Evolutionary conservation across 768 basidiomycete genomes (phyloP), one percentile per base, ranked within the genome.

Genomic region (Boletus reticulatus): DNA sequence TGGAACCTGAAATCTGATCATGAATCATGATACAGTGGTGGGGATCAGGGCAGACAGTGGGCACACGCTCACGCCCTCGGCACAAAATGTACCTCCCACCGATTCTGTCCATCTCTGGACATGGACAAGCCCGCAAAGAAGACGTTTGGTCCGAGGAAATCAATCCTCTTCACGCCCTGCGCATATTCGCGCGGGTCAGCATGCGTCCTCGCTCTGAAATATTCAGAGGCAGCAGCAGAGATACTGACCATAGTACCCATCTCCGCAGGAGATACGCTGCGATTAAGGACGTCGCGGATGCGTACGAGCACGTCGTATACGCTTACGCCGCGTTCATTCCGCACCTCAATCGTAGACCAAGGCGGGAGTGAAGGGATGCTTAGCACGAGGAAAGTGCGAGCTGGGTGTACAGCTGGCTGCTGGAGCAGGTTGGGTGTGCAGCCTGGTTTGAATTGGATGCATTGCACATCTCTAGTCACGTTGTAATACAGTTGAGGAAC

Each of bases 141-240:
- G 38, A 65, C 55, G 20, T 65, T 63, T 2, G 58, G 63, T 32
- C 73, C 72, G 56, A 76, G 65, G 60, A 74, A 73, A 58, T 76
- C 75, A 27, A 76, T 65, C 62, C 73, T 59, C 66, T 74, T 76
- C 27, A 76, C 55, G 9, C 75, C 75, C 63, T 76, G 75, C 59
- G 56, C 60, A 64, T 60, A 68, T 65, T 76, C 73, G 62, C 67
- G 61, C 63, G 63, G 69, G 56, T 71, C 71, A 62, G 67, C 50
- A 50, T 27, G 41, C 12, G 67, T 62, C 58, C 69, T 53, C 43
- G 58, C 63, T 60, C 69, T 59, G 56, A 69, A 72, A 41, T 60
- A 71, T 20, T 69, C 66, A 55, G 66, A 61, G 58, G 60, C 69
- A 51, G 45, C 57, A 54, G 56, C 59, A 38, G 46, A 54, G 46